Evolutionary conservation across 2,329 filamentous ascomycete species (phyloP).

Genomic region (Botrytis pseudocinerea): DNA sequence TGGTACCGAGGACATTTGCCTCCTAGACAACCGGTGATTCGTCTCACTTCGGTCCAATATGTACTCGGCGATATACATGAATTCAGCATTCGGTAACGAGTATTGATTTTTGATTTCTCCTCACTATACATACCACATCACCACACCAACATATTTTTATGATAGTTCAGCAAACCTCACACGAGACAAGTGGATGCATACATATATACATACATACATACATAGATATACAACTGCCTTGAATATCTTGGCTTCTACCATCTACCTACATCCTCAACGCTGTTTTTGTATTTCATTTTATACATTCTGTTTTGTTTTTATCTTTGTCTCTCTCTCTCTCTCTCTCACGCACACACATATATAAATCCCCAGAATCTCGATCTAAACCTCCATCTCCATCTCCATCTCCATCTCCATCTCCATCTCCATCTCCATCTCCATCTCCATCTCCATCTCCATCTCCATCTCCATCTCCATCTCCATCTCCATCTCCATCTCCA

Average conservation of each 20-base stretch:
- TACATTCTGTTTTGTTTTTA: background rate
- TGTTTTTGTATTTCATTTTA: background rate
- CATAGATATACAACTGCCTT: background rate
- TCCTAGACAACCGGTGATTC: background rate
- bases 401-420: too few species aligned
- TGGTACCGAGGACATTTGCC: constrained; percentile 8
- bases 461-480: too few species aligned
- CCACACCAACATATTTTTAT: background rate
- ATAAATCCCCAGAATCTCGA: too few species aligned
- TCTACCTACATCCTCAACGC: background rate
- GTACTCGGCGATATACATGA: background rate
- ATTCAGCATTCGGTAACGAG: background rate
- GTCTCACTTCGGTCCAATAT: background rate
- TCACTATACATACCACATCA: background rate
- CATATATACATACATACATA: background rate
- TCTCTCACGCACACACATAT: too few species aligned
- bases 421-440: too few species aligned
- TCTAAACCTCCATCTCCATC: too few species aligned
- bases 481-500: too few species aligned
- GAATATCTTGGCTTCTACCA: background rate
- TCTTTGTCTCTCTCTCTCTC: background rate
- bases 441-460: too few species aligned
- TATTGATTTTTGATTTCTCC: background rate
- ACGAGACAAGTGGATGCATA: background rate
- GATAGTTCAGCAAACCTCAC: background rate